A percentile compares a stretch with the other conserved stretches of the same genome.
phyloP scores from a whole-genome alignment of 2,329 filamentous ascomycete genomes.

The Epichloe bromicola region DNA sequence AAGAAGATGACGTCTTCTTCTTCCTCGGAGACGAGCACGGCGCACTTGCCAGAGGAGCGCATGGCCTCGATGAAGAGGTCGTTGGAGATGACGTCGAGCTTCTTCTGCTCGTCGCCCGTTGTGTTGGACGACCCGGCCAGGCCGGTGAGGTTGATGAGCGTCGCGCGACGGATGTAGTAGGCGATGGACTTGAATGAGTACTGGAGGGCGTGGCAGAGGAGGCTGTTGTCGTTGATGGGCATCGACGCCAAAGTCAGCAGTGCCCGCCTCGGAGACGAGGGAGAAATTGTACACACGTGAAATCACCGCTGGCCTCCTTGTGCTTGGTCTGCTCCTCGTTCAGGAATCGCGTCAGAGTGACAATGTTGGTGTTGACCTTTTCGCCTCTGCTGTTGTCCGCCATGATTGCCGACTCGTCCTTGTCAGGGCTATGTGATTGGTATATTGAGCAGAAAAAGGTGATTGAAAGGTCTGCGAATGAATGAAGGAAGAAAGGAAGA shows the following conservation, averaged over 20 bases:
- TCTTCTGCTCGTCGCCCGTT: slow-evolving; percentile 98
- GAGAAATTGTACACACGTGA: slow-evolving; percentile 54
- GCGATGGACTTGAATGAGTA: slow-evolving; percentile 99
- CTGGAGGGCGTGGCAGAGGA: slow-evolving; percentile 93
- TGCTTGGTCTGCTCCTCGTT: slow-evolving; percentile 93
- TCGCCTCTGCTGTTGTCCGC: slow-evolving; percentile 39
- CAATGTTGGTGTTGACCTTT: slow-evolving; percentile 88
- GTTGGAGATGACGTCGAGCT: slow-evolving; percentile 97
- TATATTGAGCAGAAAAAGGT: too few relatives aligned
- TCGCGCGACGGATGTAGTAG: slow-evolving; percentile 95
- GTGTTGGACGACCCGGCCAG: slow-evolving; percentile 89
- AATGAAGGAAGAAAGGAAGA: background rate
- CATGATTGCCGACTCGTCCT: slow-evolving; percentile 13
- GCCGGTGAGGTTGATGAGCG: slow-evolving; percentile 88
- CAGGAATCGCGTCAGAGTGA: slow-evolving; percentile 89
- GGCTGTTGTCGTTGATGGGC: slow-evolving; percentile 33
- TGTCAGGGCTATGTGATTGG: too few relatives aligned
- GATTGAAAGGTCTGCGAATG: background rate
- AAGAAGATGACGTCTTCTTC: slow-evolving; percentile 90
- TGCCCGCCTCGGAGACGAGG: too few relatives aligned
- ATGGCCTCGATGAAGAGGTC: slow-evolving; percentile 95
- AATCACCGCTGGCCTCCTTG: slow-evolving; percentile 92
- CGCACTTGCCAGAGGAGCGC: slow-evolving; percentile 81
- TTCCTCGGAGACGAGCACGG: slow-evolving; percentile 92
- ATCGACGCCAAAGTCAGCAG: background rate